Conservation (phyloP, 768 basidiomycete species). For the Boletales sp. region DNA sequence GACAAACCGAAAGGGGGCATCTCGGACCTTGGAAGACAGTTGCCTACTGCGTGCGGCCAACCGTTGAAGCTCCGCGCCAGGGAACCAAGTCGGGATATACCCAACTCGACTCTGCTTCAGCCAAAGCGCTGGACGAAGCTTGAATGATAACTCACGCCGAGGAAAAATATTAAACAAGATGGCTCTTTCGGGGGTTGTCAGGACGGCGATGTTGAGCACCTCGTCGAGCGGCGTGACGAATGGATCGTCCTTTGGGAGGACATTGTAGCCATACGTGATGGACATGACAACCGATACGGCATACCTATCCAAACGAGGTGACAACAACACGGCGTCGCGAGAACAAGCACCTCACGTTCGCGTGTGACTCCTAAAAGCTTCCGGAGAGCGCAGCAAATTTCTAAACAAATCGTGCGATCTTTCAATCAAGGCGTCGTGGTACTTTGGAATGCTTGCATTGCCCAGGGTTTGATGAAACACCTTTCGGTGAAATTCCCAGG, state of each 20-base stretch:
- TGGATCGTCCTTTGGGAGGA: constrained; percentile 15
- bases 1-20: constrained; percentile 22
- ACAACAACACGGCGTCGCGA: neutral
- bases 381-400: constrained; percentile 13
- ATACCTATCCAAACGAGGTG: constrained; percentile 8
- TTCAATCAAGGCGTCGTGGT: constrained; percentile 10
- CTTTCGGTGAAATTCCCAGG: constrained; percentile 15
- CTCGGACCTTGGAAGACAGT: constrained; percentile 10
- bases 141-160: constrained; percentile 11
- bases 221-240: constrained; percentile 14
- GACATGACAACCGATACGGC: constrained; percentile 19
- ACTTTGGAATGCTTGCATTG: constrained; percentile 5
- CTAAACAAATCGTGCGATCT: constrained; percentile 5
- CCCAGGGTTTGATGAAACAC: constrained; percentile 14
- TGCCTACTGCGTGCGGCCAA: constrained; percentile 8
- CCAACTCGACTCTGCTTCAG: constrained; percentile 9
- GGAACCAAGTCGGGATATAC: constrained; percentile 19
- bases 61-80: constrained; percentile 9
- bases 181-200: constrained; percentile 19
- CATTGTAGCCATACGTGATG: constrained; percentile 18
- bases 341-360: constrained; percentile 16
- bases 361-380: constrained; percentile 11
- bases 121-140: neutral
- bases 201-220: constrained; percentile 2
- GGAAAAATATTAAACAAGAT: constrained; percentile 18